Evolutionary conservation across 768 basidiomycete genomes (phyloP).

Genomic region (Tricholoma matsutake): DNA sequence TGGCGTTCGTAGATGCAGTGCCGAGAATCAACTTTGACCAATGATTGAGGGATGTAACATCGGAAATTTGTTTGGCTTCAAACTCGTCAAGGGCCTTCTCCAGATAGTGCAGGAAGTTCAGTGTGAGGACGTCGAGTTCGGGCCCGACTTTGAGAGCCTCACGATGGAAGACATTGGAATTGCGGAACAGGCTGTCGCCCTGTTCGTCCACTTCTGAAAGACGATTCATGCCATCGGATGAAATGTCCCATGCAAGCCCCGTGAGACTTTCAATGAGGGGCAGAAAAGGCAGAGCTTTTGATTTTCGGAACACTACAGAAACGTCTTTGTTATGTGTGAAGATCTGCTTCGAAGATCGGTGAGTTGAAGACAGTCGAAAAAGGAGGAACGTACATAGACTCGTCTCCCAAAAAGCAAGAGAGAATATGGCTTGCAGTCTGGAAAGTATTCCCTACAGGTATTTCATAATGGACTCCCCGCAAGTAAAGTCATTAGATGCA

Average conservation of each 20-base stretch:
- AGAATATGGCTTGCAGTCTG: not conserved
- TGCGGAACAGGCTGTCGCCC: not conserved
- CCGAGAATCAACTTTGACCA: not conserved
- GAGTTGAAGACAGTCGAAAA: not conserved
- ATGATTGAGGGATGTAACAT: not conserved
- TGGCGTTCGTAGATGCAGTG: not conserved
- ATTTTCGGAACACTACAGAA: not conserved
- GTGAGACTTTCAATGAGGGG: not conserved
- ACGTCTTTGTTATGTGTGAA: not conserved
- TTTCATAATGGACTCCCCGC: not conserved
- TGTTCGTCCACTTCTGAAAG: not conserved
- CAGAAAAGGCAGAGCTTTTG: not conserved
- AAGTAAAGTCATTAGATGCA: not conserved
- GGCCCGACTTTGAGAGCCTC: not conserved
- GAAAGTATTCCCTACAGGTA: not conserved
- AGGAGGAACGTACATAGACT: not conserved
- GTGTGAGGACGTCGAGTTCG: not conserved
- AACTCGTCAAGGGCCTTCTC: not conserved
- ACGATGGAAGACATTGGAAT: not conserved
- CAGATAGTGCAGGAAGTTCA: not conserved
- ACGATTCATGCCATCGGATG: not conserved
- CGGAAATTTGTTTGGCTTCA: not conserved
- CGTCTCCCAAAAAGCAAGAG: not conserved
- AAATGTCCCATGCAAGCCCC: not conserved
- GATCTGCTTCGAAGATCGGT: not conserved